Evolutionary conservation across 2,329 filamentous ascomycete genomes (phyloP).

Genomic region (Hymenoscyphus infarciens): DNA sequence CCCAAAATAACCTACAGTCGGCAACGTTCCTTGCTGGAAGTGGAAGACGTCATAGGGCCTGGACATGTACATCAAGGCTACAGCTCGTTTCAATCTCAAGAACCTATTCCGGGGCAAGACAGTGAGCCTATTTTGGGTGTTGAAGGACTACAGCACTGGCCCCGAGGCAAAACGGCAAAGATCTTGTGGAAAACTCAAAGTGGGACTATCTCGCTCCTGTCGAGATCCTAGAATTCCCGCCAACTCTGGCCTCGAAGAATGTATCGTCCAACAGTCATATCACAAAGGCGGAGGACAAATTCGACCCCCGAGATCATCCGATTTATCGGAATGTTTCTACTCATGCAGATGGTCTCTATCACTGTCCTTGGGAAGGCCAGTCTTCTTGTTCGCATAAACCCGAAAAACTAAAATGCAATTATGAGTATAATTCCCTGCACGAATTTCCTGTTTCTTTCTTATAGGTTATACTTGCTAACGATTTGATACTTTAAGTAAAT

Average conservation of each 20-base stretch:
- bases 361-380: constrained; percentile 83
- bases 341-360: constrained; percentile 75
- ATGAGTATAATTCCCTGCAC: constrained; percentile 63
- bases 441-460: constrained; percentile 34
- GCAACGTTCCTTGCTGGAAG: no score
- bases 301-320: constrained; percentile 50
- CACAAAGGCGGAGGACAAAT: no score
- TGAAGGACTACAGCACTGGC: constrained; percentile 37
- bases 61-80: no score
- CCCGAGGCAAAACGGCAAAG: no score
- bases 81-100: constrained; percentile 28
- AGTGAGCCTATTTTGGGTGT: constrained; percentile 33
- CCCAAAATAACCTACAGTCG: no score
- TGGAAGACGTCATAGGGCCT: no score
- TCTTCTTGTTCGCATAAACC: constrained; percentile 78
- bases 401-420: constrained; percentile 97
- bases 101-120: constrained; percentile 33
- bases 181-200: no score
- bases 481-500: constrained; percentile 63
- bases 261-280: no score
- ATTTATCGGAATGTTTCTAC: constrained; percentile 67
- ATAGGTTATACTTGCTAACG: constrained; percentile 21
- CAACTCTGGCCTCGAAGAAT: no score
- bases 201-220: no score
- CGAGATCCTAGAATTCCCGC: no score